Evolutionary conservation across 2,329 filamentous ascomycete genomes (phyloP).

Genomic region (Aspergillus sojae): DNA sequence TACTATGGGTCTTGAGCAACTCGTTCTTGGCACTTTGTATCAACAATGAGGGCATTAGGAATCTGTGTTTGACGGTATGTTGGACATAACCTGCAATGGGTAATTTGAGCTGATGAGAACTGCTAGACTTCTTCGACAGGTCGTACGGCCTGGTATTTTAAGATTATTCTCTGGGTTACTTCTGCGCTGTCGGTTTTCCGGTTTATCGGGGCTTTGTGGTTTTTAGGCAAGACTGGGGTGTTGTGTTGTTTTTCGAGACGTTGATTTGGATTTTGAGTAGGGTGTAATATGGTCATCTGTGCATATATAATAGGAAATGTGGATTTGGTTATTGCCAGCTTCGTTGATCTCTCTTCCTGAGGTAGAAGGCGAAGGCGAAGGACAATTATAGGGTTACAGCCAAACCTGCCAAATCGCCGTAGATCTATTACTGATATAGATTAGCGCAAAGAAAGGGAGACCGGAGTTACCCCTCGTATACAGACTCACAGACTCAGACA

Average conservation of each 20-base stretch:
- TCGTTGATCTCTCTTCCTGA: too few relatives aligned
- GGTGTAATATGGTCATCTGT: too few relatives aligned
- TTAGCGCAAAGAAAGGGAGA: too few relatives aligned
- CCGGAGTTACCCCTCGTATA: too few relatives aligned
- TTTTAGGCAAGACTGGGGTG: slow-evolving; percentile 90
- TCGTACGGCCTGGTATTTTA: slow-evolving; percentile 87
- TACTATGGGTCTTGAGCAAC: slow-evolving; percentile 96
- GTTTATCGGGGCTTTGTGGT: slow-evolving; percentile 91
- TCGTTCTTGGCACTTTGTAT: slow-evolving; percentile 72
- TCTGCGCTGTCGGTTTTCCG: slow-evolving; percentile 80
- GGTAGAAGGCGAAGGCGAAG: too few relatives aligned
- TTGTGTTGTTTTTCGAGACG: slow-evolving; percentile 70
- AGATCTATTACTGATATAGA: too few relatives aligned
- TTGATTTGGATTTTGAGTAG: not conserved
- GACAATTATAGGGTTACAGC: too few relatives aligned
- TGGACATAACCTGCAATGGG: not conserved
- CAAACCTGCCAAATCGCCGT: too few relatives aligned
- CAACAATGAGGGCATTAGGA: slow-evolving; percentile 81
- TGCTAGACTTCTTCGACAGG: slow-evolving; percentile 65
- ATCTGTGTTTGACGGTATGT: slow-evolving; percentile 85
- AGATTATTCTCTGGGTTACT: slow-evolving; percentile 85
- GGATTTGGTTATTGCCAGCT: too few relatives aligned
- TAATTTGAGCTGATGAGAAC: slow-evolving; percentile 7
- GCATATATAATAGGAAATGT: too few relatives aligned
- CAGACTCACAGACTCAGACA: too few relatives aligned